Percentiles rank a stretch among this genome's conserved stretches.
Conservation (phyloP, 2,329 filamentous ascomycete genomes). For the Stemphylium vesicarium region DNA sequence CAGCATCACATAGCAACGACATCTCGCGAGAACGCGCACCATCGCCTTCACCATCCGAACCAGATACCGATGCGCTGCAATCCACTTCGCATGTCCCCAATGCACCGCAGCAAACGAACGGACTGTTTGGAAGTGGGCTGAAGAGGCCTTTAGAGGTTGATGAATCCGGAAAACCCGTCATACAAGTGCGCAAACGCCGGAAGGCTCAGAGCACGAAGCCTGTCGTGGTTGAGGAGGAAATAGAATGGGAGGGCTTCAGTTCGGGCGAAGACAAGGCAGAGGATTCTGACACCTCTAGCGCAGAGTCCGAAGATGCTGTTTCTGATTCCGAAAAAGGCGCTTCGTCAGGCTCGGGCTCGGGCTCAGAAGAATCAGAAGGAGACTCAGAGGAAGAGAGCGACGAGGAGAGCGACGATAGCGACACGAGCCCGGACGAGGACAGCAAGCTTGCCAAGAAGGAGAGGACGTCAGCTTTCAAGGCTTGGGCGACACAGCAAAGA, state of each 20-base stretch:
- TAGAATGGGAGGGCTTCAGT: slow-evolving; percentile 68
- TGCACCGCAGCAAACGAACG: slow-evolving; percentile 14
- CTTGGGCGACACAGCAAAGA: slow-evolving; percentile 86
- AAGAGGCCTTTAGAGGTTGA: slow-evolving; percentile 86
- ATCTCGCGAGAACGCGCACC: slow-evolving; percentile 21
- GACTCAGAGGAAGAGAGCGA: slow-evolving; percentile 47
- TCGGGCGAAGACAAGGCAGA: slow-evolving; percentile 51
- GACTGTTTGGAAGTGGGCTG: slow-evolving; percentile 72
- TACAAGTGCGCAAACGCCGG: slow-evolving; percentile 79
- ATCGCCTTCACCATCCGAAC: slow-evolving; percentile 24
- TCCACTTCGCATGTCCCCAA: neutral
- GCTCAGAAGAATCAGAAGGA: slow-evolving; percentile 23
- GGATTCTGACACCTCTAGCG: slow-evolving; percentile 7
- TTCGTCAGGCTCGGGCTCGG: slow-evolving; percentile 9
- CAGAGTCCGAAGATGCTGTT: slow-evolving; percentile 17
- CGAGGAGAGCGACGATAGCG: slow-evolving; percentile 41
- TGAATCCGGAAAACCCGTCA: slow-evolving; percentile 77
- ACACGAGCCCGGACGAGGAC: slow-evolving; percentile 43
- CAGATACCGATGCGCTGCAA: slow-evolving; percentile 19
- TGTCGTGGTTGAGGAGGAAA: slow-evolving; percentile 50
- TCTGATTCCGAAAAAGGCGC: slow-evolving; percentile 10
- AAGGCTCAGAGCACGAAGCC: slow-evolving; percentile 56
- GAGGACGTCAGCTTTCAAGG: slow-evolving; percentile 79
- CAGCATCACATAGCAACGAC: neutral
- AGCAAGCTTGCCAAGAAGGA: slow-evolving; percentile 51